These are phyloP conservation scores for Kregervanrija pseudodelftensis DNA, from an alignment of 805 yeast species.

Conservation along the genomic window DNA sequence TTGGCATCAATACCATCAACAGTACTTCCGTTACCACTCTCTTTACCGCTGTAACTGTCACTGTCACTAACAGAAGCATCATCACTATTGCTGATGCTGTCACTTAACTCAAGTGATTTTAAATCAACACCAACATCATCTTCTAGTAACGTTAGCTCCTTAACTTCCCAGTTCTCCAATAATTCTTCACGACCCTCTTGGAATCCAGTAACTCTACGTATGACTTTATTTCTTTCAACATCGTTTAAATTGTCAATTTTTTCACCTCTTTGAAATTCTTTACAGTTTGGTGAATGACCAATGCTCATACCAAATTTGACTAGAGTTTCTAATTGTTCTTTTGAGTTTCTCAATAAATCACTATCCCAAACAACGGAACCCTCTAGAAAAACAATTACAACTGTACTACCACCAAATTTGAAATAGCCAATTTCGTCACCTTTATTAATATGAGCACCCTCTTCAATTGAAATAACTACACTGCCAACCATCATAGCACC, in stretches of 20 bases:
- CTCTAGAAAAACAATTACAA: conserved; percentile 56
- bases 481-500: conserved; percentile 99
- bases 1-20: neutral
- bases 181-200: conserved; percentile 7
- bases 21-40: neutral
- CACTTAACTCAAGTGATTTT: too few species aligned
- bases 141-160: conserved; percentile 12
- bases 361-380: conserved; percentile 53
- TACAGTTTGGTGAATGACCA: conserved; percentile 56
- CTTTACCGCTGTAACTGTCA: neutral
- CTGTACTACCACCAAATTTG: conserved; percentile 93
- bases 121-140: conserved; percentile 1
- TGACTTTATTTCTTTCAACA: conserved; percentile 5
- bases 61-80: too few species aligned
- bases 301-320: conserved; percentile 88
- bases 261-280: conserved; percentile 39
- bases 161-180: conserved; percentile 24
- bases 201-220: conserved; percentile 13
- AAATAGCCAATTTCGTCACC: conserved; percentile 91
- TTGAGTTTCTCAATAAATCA: conserved; percentile 66
- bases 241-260: conserved; percentile 5
- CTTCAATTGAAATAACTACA: conserved; percentile 59
- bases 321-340: conserved; percentile 67
- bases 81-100: too few species aligned
- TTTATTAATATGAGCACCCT: conserved; percentile 50